phyloP scores from a whole-genome alignment of 2,329 filamentous ascomycete species.

The Monosporascus ibericus region DNA sequence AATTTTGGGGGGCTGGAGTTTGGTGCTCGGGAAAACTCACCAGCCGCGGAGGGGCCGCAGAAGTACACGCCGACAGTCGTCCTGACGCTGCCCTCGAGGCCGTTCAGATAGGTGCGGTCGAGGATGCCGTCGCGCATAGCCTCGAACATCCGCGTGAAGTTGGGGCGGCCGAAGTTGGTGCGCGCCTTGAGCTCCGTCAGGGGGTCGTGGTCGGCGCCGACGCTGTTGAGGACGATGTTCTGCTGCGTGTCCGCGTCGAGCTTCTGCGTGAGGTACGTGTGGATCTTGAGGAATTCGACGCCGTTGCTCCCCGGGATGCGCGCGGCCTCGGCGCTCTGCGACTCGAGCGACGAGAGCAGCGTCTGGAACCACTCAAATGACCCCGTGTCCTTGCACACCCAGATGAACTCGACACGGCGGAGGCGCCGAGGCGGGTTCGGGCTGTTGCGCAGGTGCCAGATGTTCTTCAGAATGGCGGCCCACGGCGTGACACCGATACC shows the following conservation, averaged over 20 bases:
- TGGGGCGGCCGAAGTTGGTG: slow-evolving; percentile 91
- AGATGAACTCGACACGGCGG: slow-evolving; percentile 95
- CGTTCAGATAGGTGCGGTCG: slow-evolving; percentile 77
- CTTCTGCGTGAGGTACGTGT: slow-evolving; percentile 93
- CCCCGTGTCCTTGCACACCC: slow-evolving; percentile 92
- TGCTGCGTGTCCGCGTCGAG: slow-evolving; percentile 88
- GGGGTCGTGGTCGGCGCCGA: slow-evolving; percentile 81
- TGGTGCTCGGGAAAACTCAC: slow-evolving; percentile 31
- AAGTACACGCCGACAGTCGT: slow-evolving; percentile 97
- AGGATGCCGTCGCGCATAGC: slow-evolving; percentile 85
- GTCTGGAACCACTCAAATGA: slow-evolving; percentile 99
- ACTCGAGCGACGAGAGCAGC: slow-evolving; percentile 82
- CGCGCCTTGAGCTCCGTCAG: slow-evolving; percentile 84
- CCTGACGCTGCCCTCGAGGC: slow-evolving; percentile 67
- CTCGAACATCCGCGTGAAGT: slow-evolving; percentile 74
- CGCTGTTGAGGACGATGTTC: slow-evolving; percentile 95
- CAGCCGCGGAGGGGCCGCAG: slow-evolving; percentile 75
- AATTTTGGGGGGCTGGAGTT: neutral
- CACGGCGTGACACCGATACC: slow-evolving; percentile 85
- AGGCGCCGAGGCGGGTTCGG: slow-evolving; percentile 87
- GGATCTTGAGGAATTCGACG: slow-evolving; percentile 88
- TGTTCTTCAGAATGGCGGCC: slow-evolving; percentile 89
- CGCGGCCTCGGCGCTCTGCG: slow-evolving; percentile 68
- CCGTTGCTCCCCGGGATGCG: slow-evolving; percentile 61
- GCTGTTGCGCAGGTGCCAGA: slow-evolving; percentile 89